phyloP scores from a whole-genome alignment of 106 monocot species.

The Phalaenopsis aphrodite region DNA sequence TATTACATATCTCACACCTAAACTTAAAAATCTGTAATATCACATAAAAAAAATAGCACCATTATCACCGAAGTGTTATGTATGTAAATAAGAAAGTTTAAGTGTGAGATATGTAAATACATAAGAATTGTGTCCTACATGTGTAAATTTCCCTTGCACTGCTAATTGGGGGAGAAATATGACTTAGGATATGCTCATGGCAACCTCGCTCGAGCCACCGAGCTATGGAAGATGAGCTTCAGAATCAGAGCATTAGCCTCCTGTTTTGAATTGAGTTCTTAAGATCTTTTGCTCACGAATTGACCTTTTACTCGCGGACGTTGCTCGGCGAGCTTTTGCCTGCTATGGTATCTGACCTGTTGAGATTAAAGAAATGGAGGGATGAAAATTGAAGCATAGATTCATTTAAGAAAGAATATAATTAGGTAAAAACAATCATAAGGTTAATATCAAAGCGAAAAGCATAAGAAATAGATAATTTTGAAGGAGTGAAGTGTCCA shows the following conservation, averaged over 20 bases:
- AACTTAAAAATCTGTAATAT: too few species aligned
- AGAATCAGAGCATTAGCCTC: slow-evolving; percentile 18
- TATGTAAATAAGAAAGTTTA: too few species aligned
- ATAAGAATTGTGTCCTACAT: too few species aligned
- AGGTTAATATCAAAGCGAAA: too few species aligned
- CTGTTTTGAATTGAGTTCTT: slow-evolving; percentile 8
- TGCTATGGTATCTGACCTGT: slow-evolving; percentile 85
- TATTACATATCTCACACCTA: too few species aligned
- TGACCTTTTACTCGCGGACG: slow-evolving; percentile 88
- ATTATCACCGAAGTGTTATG: too few species aligned
- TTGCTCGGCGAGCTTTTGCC: slow-evolving; percentile 89
- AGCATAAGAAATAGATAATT: too few species aligned
- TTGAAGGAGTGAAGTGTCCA: too few species aligned
- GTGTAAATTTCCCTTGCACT: too few species aligned
- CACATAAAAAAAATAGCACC: too few species aligned
- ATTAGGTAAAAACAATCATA: background rate
- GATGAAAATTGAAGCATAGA: background rate
- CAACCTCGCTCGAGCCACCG: background rate
- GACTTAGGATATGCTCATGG: too few species aligned
- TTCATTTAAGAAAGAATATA: background rate
- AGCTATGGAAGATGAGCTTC: background rate
- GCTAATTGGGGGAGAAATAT: background rate
- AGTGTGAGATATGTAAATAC: too few species aligned
- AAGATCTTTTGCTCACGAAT: slow-evolving; percentile 60
- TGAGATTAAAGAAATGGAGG: background rate